Evolutionary conservation across 2,329 filamentous ascomycete genomes (phyloP), one percentile per base, ranked within the genome.

Genomic region (Phaeosphaeriaceae sp.): DNA sequence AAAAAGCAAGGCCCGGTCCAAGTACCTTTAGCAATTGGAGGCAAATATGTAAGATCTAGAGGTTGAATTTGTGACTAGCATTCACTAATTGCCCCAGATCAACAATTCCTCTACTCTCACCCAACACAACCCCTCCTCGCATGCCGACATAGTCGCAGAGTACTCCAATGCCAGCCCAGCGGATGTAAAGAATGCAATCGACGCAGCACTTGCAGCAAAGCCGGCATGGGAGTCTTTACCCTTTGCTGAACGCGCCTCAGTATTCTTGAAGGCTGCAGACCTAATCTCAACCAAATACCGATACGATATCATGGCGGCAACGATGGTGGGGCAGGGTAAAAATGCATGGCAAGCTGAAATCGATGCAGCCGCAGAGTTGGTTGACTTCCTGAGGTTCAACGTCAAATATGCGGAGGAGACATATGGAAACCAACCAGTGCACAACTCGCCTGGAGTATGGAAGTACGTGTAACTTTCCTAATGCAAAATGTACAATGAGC

Each of bases 341-440:
- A 97, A 97, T 74, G 91, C 90, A 39, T 97, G 92, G 92, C 93
- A 99, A 77, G 93, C 94, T n/a, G 93, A 99, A 81, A 97, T 97
- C 58, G 93, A 97, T 74, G 84, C 92, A 32, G 93, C 93, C 15
- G 93, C 93, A 7, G 94, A 99, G 81, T 77, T 96, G 63, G 88
- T 85, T 63, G 93, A 99, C 73, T 97, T 97, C 77, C 79, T 97
- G 71, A 86, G 92, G 36, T 96, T 97, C 80, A 94, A 94, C 70
- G 93, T 97, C 44, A 86, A 92, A 73, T 97, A 94, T 69, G 93
- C 93, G 21, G 88, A 96, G 77, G 90, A 97, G 71, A 79, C 96
- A 47, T 96, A 97, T 73, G 84, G 85, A 30, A 86, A 91, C 71
- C 94, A 99, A 76, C 93, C 93, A 12, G 82, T 81, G 42, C 91